phyloP scores from a whole-genome alignment of 2,329 filamentous ascomycete species.

The Zymoseptoria tritici region DNA sequence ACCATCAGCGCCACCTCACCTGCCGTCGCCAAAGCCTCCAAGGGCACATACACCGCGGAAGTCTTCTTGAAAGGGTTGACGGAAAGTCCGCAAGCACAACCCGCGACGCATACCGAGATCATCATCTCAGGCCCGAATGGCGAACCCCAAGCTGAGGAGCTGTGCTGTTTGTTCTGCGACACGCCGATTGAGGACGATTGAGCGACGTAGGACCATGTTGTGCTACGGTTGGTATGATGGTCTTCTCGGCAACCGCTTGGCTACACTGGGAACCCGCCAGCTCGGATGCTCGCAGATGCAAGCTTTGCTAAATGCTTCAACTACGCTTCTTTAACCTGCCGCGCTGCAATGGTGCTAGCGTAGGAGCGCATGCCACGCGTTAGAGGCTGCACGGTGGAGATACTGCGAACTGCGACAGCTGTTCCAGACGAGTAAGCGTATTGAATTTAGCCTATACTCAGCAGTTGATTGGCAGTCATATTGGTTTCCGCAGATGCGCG shows the following conservation, averaged over 20 bases:
- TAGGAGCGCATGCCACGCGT: neutral
- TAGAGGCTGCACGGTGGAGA: neutral
- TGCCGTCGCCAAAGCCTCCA: slow-evolving; percentile 7
- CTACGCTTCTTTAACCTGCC: neutral
- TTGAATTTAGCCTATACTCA: neutral
- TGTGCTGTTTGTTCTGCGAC: slow-evolving; percentile 26
- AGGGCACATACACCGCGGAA: slow-evolving; percentile 13
- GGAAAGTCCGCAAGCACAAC: slow-evolving; percentile 4
- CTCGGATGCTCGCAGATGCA: neutral
- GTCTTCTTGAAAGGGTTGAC: slow-evolving; percentile 23
- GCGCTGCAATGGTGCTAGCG: neutral
- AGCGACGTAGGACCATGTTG: neutral
- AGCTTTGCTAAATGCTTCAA: neutral
- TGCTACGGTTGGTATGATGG: neutral
- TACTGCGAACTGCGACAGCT: neutral
- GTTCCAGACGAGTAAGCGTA: neutral
- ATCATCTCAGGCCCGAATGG: slow-evolving; percentile 22
- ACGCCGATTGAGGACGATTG: slow-evolving; percentile 17
- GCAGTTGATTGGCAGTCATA: neutral
- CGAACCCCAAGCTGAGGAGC: slow-evolving; percentile 15
- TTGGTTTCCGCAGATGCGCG: neutral
- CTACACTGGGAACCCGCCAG: neutral
- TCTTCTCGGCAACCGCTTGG: neutral
- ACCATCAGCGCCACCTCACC: slow-evolving; percentile 3
- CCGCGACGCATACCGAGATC: slow-evolving; percentile 19